Evolutionary conservation across 73 alveolate species (phyloP).

Genomic region (Tetrahymena thermophila): DNA sequence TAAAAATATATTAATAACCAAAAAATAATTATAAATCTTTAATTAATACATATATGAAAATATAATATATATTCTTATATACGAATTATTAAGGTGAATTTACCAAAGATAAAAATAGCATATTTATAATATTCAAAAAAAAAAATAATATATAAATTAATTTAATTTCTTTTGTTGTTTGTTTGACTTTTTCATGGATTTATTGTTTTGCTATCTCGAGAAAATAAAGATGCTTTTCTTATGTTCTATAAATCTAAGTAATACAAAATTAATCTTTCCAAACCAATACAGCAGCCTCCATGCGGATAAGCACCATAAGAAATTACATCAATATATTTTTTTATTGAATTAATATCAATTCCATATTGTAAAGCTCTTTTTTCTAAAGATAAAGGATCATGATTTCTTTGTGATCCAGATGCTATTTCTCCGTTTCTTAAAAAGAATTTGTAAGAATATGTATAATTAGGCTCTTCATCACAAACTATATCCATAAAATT

Average conservation of each 20-base stretch:
- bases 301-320: slow-evolving; percentile 97
- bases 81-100: too few species aligned
- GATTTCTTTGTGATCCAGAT: slow-evolving; percentile 98
- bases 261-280: slow-evolving; percentile 97
- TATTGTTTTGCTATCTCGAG: slow-evolving; percentile 98
- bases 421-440: slow-evolving; percentile 98
- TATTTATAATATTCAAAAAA: too few species aligned
- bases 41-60: too few species aligned
- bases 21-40: too few species aligned
- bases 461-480: slow-evolving; percentile 87
- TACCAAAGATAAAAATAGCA: too few species aligned
- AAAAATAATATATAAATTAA: too few species aligned
- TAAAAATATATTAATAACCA: too few species aligned
- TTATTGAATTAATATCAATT: background rate
- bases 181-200: slow-evolving; percentile 72
- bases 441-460: slow-evolving; percentile 96
- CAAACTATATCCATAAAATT: slow-evolving; percentile 99
- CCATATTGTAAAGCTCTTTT: slow-evolving; percentile 11
- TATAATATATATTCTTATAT: too few species aligned
- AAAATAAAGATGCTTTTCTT: slow-evolving; percentile 92
- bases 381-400: slow-evolving; percentile 54
- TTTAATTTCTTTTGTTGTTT: too few species aligned
- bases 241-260: slow-evolving; percentile 85
- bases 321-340: slow-evolving; percentile 9
- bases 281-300: slow-evolving; percentile 99